Evolutionary conservation across 441 rosid species (phyloP).

Genomic region (Mallotus japonicus): DNA sequence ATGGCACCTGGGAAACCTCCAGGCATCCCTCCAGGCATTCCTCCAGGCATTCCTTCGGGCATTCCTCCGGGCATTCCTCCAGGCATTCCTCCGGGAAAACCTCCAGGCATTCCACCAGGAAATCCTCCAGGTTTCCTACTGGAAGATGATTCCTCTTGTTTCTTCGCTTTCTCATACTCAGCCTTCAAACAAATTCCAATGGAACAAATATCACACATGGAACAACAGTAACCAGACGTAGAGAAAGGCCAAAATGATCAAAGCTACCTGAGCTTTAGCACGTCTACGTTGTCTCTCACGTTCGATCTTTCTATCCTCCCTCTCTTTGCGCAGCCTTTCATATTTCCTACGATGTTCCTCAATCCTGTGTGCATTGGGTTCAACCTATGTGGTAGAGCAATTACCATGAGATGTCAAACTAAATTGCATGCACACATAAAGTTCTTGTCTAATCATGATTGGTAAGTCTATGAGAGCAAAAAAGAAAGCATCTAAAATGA

Average conservation of each 20-base stretch:
- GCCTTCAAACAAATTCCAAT: conserved; percentile 47
- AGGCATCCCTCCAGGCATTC: conserved; percentile 32
- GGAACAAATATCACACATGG: conserved; percentile 1
- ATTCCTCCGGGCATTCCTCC: conserved; percentile 51
- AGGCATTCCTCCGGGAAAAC: conserved; percentile 50
- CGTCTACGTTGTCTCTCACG: conserved; percentile 72
- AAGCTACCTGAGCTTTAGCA: conserved; percentile 83
- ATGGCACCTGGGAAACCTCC: conserved; percentile 42
- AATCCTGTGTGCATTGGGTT: conserved; percentile 80
- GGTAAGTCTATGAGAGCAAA: not conserved
- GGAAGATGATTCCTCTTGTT: conserved; percentile 83
- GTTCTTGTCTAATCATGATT: not conserved
- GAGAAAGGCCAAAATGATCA: not conserved
- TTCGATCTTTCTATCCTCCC: conserved; percentile 74
- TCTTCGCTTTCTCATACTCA: conserved; percentile 90
- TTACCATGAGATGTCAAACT: conserved; percentile 1
- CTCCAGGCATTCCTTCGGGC: conserved; percentile 55
- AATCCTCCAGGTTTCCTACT: conserved; percentile 59
- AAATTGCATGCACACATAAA: not conserved
- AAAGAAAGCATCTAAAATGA: not conserved
- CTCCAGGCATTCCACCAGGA: conserved; percentile 53
- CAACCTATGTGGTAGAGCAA: conserved; percentile 57
- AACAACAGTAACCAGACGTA: conserved; percentile 7
- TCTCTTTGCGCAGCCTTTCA: conserved; percentile 77
- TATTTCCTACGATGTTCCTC: conserved; percentile 96